Evolutionary conservation across 2,329 filamentous ascomycete species (phyloP).

Genomic region (Trichocomaceae sp.): DNA sequence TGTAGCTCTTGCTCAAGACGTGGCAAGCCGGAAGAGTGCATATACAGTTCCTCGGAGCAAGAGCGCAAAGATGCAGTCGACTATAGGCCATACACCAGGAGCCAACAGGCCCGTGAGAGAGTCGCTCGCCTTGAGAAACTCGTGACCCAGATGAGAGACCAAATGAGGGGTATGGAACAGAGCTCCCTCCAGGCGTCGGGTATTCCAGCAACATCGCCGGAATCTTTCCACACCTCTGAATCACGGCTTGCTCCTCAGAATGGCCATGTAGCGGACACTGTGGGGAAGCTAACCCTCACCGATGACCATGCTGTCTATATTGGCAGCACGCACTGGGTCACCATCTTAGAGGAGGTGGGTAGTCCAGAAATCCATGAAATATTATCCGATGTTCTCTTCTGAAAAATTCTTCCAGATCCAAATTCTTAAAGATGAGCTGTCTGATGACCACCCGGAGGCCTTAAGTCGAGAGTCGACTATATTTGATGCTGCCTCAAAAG

Average conservation of each 20-base stretch:
- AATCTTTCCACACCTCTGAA: neutral
- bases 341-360: conserved; percentile 10
- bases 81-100: conserved; percentile 7
- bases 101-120: conserved; percentile 7
- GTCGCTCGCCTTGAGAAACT: conserved; percentile 8
- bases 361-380: neutral
- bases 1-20: conserved; percentile 6
- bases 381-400: neutral
- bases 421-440: conserved; percentile 8
- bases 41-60: conserved; percentile 4
- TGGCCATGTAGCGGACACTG: neutral
- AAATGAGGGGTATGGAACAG: conserved; percentile 2
- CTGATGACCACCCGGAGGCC: neutral
- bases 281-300: conserved; percentile 8
- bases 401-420: conserved; percentile 3
- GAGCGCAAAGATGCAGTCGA: conserved; percentile 10
- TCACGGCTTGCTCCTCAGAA: neutral
- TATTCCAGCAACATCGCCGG: neutral
- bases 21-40: conserved; percentile 8
- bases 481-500: neutral
- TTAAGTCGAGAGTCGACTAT: conserved; percentile 4
- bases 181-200: neutral
- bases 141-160: conserved; percentile 11
- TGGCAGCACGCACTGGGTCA: conserved; percentile 9
- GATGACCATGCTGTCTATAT: conserved; percentile 10